Percentiles rank a stretch among this genome's conserved stretches.
These are phyloP conservation scores for Dillenia suffruticosa DNA, from an alignment of 164 flowering plant genomes.

Conservation along the genomic window DNA sequence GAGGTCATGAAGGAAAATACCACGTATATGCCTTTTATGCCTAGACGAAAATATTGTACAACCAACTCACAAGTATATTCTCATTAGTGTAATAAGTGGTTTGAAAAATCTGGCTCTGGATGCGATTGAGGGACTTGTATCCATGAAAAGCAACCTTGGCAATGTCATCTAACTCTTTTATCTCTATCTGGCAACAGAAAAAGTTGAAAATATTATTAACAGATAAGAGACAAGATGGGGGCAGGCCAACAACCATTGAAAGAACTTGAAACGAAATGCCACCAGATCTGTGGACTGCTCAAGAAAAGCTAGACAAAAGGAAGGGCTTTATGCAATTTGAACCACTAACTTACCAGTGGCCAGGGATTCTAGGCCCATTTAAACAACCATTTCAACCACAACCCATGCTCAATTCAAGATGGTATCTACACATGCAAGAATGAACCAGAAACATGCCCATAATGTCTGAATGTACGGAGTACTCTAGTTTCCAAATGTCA, in stretches of 20 bases:
- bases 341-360: background rate
- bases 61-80: constrained; percentile 71
- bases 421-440: no score
- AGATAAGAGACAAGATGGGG: background rate
- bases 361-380: no score
- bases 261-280: no score
- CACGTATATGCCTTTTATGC: background rate
- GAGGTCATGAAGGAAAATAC: background rate
- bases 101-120: constrained; percentile 87
- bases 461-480: no score
- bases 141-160: constrained; percentile 98
- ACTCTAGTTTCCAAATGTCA: no score
- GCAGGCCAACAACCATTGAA: no score
- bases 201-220: background rate
- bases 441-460: no score
- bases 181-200: constrained; percentile 65
- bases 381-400: no score
- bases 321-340: background rate
- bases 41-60: constrained; percentile 4
- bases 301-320: background rate
- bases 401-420: no score
- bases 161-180: constrained; percentile 90
- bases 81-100: constrained; percentile 85
- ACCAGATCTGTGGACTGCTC: no score
- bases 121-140: constrained; percentile 86